Evolutionary conservation across 1,139 yeast species (phyloP), one percentile per base, ranked within the genome.

Genomic region (Suhomyces bokatorum): DNA sequence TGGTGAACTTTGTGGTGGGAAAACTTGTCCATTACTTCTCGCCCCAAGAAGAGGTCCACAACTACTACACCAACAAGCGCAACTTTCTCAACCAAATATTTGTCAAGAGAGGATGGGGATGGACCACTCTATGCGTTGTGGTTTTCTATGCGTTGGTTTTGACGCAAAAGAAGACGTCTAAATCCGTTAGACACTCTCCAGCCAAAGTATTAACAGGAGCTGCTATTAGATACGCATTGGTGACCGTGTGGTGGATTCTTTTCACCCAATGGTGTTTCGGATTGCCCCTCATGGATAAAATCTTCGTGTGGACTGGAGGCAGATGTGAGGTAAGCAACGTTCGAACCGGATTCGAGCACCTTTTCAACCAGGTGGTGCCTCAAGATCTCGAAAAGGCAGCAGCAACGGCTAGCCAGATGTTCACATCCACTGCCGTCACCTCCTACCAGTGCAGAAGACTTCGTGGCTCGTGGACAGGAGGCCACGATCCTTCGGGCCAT

Each of bases 401-500:
- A 12, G 46, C 32, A 56, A 28, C 24, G 53, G 58, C 29, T 58
- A 62, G 13, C 50, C 47, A 44, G 24, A 20, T 8, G 20, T 43
- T 37, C 15, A 42, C 56, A 40, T 56, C 62, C n/a, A 57, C 50
- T 4, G 32, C 42, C 2, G 57, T 74, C 11, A 60, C 73, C 2
- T 81, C 87, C 14, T 71, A 72, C 35, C 67, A 69, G 6, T 90
- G 97, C 59, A 69, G 90, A 36, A 58, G 67, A 24, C 53, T 79
- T 17, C 80, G 79, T 20, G 97, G 97, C 0, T 53, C 68, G 3
- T 91, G 98, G 99, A 62, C 60, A 9, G 97, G 97, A 1, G 99
- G 99, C 0, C 96, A 89, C 59, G 99, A 93, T 67, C 96, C 98
- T 12, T 85, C 95, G 50, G 99, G 99, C 0, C 99, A 93, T 62